Conservation (phyloP, 495 filamentous ascomycete species). For the Halenospora varia region DNA sequence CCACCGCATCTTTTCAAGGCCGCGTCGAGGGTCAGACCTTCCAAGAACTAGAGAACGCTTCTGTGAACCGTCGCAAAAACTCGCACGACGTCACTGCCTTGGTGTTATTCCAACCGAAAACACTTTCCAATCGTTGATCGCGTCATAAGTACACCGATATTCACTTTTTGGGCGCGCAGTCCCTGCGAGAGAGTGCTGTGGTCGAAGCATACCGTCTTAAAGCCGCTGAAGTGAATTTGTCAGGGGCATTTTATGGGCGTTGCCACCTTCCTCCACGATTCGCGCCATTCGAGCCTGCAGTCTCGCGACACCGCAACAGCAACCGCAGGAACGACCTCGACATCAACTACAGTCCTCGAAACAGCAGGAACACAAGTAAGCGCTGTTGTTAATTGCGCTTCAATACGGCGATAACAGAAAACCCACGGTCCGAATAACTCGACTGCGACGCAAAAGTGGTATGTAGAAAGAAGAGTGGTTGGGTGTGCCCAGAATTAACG, state of each 20-base stretch:
- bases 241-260: constrained; percentile 8
- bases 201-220: neutral
- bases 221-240: constrained; percentile 9
- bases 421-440: too few species aligned
- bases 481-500: neutral
- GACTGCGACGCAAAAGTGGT: too few species aligned
- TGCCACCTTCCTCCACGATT: neutral
- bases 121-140: neutral
- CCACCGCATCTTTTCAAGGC: too few species aligned
- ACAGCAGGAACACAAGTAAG: too few species aligned
- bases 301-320: neutral
- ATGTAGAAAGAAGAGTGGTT: neutral
- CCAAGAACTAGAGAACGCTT: neutral
- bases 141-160: neutral
- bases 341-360: neutral
- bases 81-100: neutral
- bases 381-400: too few species aligned
- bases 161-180: too few species aligned
- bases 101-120: neutral
- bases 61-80: neutral
- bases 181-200: neutral
- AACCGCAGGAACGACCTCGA: neutral
- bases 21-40: neutral
- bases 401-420: too few species aligned
- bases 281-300: neutral